Evolutionary conservation across 1,284 basidiomycete genomes (phyloP).

Genomic region (Meira miltonrushii): DNA sequence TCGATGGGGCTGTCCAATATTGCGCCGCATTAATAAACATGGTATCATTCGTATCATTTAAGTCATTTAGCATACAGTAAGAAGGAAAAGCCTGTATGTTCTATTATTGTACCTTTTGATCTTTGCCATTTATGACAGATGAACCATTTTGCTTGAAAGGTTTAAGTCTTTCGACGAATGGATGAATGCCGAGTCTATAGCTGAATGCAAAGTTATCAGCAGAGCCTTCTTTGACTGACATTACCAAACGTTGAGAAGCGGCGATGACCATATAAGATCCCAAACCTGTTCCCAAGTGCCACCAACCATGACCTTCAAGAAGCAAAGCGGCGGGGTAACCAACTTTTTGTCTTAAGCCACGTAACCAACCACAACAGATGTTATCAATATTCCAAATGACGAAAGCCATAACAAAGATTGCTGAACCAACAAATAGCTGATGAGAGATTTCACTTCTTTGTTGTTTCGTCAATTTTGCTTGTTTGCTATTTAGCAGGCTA

Average conservation of each 20-base stretch:
- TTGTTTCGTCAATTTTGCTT: background rate
- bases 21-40: no score
- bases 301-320: slow-evolving; percentile 53
- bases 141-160: no score
- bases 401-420: slow-evolving; percentile 54
- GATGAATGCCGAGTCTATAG: no score
- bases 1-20: no score
- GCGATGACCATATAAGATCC: slow-evolving; percentile 56
- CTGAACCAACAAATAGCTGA: slow-evolving; percentile 22
- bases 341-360: slow-evolving; percentile 22
- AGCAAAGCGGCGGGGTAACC: slow-evolving; percentile 37
- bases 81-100: no score
- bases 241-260: slow-evolving; percentile 23
- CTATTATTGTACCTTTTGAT: no score
- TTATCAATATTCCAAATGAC: slow-evolving; percentile 59
- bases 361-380: slow-evolving; percentile 54
- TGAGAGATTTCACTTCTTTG: slow-evolving; percentile 16
- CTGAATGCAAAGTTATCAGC: slow-evolving; percentile 23
- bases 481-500: slow-evolving; percentile 34
- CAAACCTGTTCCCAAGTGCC: slow-evolving; percentile 58
- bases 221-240: slow-evolving; percentile 28
- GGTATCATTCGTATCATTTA: no score
- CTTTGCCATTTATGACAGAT: no score
- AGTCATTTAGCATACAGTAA: no score
- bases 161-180: no score